These are phyloP conservation scores for Magnolia sinica DNA, from an alignment of 164 flowering plant species.

Conservation along the genomic window DNA sequence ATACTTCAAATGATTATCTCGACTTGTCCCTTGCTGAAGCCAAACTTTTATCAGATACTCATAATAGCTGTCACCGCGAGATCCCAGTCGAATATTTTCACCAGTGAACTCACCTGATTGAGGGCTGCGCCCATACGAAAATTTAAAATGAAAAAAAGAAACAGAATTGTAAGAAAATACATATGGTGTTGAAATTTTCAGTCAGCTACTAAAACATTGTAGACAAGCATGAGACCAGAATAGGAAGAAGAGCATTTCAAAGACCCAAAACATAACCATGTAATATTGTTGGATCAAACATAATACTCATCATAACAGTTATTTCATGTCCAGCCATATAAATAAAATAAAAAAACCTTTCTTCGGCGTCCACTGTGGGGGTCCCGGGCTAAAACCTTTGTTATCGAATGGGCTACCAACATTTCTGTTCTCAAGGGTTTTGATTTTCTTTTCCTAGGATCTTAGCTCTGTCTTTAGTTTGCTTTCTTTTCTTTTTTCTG, in stretches of 20 bases:
- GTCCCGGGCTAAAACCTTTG: too few species aligned
- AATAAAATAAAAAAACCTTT: too few species aligned
- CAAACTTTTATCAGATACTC: conserved; percentile 94
- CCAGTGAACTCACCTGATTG: conserved; percentile 82
- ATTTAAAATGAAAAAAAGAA: not conserved
- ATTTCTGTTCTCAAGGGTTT: too few species aligned
- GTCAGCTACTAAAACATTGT: not conserved
- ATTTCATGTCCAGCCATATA: not conserved
- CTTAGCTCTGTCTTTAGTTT: too few species aligned
- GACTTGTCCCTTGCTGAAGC: conserved; percentile 69
- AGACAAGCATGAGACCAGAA: not conserved
- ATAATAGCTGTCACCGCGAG: conserved; percentile 99
- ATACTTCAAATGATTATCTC: conserved; percentile 45
- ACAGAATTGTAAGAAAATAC: not conserved
- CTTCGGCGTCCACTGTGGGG: too few species aligned
- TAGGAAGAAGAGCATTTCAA: not conserved
- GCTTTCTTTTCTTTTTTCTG: too few species aligned
- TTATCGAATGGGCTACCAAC: too few species aligned
- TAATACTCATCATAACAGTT: not conserved
- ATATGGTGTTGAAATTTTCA: not conserved
- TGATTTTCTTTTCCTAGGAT: too few species aligned
- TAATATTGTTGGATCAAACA: not conserved
- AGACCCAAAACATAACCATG: not conserved
- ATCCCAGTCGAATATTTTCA: conserved; percentile 89
- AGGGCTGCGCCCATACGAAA: conserved; percentile 51